Base-by-base conservation (phyloP, 2,329 filamentous ascomycete genomes). In the Plectosphaerella plurivora region DNA sequence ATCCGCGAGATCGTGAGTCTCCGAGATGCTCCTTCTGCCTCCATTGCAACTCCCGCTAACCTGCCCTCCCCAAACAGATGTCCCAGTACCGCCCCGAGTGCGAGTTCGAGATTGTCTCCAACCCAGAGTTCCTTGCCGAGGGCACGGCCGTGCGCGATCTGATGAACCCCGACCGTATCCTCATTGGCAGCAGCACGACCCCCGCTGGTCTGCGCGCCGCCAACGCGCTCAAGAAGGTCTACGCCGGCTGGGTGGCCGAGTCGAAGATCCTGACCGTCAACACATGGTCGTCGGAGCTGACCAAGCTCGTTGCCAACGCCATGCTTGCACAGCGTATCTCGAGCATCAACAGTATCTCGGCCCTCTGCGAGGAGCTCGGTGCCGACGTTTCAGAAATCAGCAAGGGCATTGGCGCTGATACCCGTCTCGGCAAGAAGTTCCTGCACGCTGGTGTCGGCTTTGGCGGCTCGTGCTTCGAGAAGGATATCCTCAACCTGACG, bases 261-360 rank as follows among this genome's bases (percentile, higher is more conserved):
- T 72, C 78, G 18, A 80, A 81, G 55, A 90, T 93, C 63, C 72
- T 91, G 50, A 86, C 82, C 24, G 87, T 86, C 61, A 88, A 91
- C 60, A 75, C 87, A 0, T 91, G 84, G 81, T 91, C 87, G 1
- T 89, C 88, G 0, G 89, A 93, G 68, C 77, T 93, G 20, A 78
- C 87, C 51, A 93, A 93, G 71, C 78, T 93, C 0, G 88, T 87
- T 1, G 86, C 88, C 53, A 93, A 93, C 67, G 86, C 87, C 3
- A 84, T 93, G 79, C 76, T 93, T 9, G 89, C 89, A 1, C 89
- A 93, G 70, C 80, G 88, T 49, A 88, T 93, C 62, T 88, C 83
- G 64, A 89, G 84, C 68, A 90, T 93, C 72, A 93, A 92, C 69
- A 85, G 87, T 12, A 81, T 93, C 54, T 88, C 85, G n/a, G 87